Conservation (phyloP, 2,329 filamentous ascomycete genomes). For the Pseudogymnoascus sp. region DNA sequence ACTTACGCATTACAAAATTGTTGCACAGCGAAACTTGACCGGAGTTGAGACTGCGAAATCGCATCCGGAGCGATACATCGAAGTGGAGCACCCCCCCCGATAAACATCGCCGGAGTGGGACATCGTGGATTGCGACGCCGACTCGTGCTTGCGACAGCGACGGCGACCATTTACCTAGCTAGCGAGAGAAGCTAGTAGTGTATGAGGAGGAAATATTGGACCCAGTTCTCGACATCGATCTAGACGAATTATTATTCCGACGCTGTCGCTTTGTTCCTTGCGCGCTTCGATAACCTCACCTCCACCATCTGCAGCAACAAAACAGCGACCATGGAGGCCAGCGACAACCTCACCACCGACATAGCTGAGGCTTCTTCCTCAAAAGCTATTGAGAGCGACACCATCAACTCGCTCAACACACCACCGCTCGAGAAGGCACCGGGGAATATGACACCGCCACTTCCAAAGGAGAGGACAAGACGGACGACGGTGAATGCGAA, state of each 20-base stretch:
- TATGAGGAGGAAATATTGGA: background rate
- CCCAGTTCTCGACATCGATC: background rate
- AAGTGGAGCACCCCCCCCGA: conserved; percentile 1
- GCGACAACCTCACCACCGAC: background rate
- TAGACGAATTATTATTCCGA: background rate
- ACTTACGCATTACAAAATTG: conserved; percentile 1
- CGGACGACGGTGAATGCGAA: conserved; percentile 1
- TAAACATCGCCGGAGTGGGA: conserved; percentile 6
- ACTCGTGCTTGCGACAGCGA: background rate
- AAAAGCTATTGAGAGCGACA: background rate
- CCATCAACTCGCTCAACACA: background rate
- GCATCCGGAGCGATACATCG: background rate
- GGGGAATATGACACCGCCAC: background rate
- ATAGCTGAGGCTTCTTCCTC: background rate
- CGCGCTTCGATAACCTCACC: conserved; percentile 4
- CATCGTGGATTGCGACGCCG: background rate
- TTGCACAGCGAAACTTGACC: background rate
- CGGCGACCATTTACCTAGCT: background rate
- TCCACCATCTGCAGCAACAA: background rate
- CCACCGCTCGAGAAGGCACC: background rate
- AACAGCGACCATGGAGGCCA: background rate
- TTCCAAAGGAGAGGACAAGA: background rate
- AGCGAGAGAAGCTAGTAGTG: background rate
- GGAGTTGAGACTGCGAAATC: conserved; percentile 1
- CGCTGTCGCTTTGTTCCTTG: background rate